phyloP scores from a whole-genome alignment of 2,329 filamentous ascomycete genomes.

The Fusarium sp. region DNA sequence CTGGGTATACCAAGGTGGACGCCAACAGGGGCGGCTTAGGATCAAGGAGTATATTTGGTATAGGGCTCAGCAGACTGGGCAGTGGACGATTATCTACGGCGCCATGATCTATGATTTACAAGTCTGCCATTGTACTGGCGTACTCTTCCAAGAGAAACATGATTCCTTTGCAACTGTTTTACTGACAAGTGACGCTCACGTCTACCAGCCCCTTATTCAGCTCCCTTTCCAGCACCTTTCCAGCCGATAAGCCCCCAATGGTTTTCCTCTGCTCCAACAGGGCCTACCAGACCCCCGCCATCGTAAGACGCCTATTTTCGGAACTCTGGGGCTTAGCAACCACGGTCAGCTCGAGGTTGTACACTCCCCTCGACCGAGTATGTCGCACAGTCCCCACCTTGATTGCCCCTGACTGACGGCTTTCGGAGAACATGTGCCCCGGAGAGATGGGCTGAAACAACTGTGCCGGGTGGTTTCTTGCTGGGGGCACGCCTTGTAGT shows the following conservation, averaged over 20 bases:
- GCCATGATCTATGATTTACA: neutral
- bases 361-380: conserved; percentile 45
- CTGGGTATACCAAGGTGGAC: neutral
- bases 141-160: neutral
- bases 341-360: conserved; percentile 41
- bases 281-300: neutral
- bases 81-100: neutral
- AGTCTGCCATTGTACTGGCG: neutral
- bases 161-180: neutral
- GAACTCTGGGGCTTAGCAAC: conserved; percentile 34
- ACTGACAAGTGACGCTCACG: neutral
- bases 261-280: neutral
- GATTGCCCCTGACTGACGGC: conserved; percentile 49
- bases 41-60: neutral
- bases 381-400: conserved; percentile 43
- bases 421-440: conserved; percentile 44
- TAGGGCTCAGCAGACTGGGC: neutral
- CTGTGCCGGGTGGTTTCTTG: conserved; percentile 39
- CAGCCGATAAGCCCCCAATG: neutral
- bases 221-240: neutral
- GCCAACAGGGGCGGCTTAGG: neutral
- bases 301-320: conserved; percentile 10
- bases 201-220: neutral
- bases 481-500: conserved; percentile 56
- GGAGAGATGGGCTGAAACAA: conserved; percentile 10